Base-by-base conservation (phyloP, 2,329 filamentous ascomycete species). In the Verruconis gallopava region DNA sequence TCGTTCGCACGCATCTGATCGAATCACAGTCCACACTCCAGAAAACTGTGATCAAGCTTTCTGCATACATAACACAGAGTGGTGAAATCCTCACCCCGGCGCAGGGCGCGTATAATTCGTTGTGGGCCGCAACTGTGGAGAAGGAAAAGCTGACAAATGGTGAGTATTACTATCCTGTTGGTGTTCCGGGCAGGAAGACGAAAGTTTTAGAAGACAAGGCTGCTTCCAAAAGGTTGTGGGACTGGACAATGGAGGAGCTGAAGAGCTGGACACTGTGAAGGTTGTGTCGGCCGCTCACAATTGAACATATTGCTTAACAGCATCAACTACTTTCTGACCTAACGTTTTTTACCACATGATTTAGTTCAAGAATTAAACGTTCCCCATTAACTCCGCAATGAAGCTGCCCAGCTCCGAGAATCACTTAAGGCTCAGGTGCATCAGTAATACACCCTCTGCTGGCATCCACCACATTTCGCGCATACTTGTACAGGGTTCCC, bases 401-500 rank as follows among this genome's bases (percentile, higher is more conserved):
- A n/a, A 30, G 25, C 9, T 30, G 6, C n/a, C 25, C n/a, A 9
- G 25, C n/a, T n/a, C n/a, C n/a, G n/a, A n/a, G n/a, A n/a, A n/a
- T n/a, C n/a, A n/a, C 25, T n/a, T 30, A 30, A 30, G 25, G n/a
- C n/a, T 18, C 20, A 2, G 40, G 40, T 21, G 42, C 62, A 57
- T 77, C 73, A 1, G 73, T 77, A 38, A 77, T 69, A 52, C 72
- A 75, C 3, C 73, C 73, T 48, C 69, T 66, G 51, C 70, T 74
- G 32, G 73, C 73, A 55, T 77, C 69, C 52, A 66, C 62, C 38
- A 77, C 73, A 38, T 65, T 59, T 51, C 65, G 61, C 4, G 71
- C 65, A 51, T 77, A 77, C 61, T 77, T 77, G 53, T 68, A 73
- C 45, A 77, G 53, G 34, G 71, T 75, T 5, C 73, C 73, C 62